Evolutionary conservation across 176 grass and related monocot genomes (phyloP).

Genomic region (Carex cristatella): DNA sequence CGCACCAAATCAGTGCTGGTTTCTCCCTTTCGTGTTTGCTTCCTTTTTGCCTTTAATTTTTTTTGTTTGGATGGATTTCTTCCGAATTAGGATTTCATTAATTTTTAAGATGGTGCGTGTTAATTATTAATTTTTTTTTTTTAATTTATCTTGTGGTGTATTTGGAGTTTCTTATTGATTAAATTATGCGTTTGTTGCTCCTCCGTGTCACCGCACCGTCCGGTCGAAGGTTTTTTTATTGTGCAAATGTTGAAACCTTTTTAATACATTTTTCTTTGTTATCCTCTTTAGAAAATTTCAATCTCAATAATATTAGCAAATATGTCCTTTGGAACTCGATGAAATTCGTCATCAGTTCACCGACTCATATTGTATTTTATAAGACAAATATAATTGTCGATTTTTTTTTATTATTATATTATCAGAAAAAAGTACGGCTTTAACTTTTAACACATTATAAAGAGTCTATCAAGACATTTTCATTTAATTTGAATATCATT

Average conservation of each 20-base stretch:
- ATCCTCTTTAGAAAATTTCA: not conserved
- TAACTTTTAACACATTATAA: too few relatives aligned
- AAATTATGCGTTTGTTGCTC: constrained; percentile 4
- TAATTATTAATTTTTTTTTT: not conserved
- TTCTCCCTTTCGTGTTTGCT: not conserved
- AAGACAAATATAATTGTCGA: too few relatives aligned
- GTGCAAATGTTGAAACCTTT: not conserved
- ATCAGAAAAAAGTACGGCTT: not conserved
- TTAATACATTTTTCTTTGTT: not conserved
- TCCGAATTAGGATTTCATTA: too few relatives aligned
- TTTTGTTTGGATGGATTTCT: not conserved
- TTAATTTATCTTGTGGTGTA: not conserved
- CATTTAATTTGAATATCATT: too few relatives aligned
- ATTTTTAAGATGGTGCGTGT: not conserved
- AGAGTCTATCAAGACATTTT: too few relatives aligned
- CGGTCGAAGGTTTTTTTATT: not conserved
- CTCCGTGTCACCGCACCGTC: not conserved
- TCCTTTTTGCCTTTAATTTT: not conserved
- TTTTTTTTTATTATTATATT: not conserved
- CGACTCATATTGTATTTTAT: too few relatives aligned
- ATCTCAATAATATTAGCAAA: not conserved
- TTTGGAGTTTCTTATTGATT: constrained; percentile 4
- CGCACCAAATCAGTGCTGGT: not conserved
- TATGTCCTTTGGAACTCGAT: too few relatives aligned
- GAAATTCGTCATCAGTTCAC: too few relatives aligned